Conservation (phyloP, 306 rosid genomes). For the Prunus persica region Prunus_persica_NCBIv2 NC_034013.1:4171001-4171500, state of each 20-base stretch:
- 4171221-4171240: no score
- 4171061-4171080: constrained; percentile 22
- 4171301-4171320: accelerated
- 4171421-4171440: no score
- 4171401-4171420: no score
- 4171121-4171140: constrained; percentile 46
- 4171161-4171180: background rate
- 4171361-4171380: background rate
- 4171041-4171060: background rate
- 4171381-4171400: no score
- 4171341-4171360: background rate
- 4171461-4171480: no score
- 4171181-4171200: background rate
- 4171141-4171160: constrained; percentile 13
- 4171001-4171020: background rate
- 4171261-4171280: no score
- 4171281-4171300: no score
- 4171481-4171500: no score
- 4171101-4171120: constrained; percentile 23
- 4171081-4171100: constrained; percentile 34
- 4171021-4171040: background rate
- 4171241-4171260: no score
- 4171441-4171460: no score
- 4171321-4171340: background rate
- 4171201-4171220: background rate